phyloP scores from a whole-genome alignment of 208 protist genomes.

The Naegleria fowleri region DNA sequence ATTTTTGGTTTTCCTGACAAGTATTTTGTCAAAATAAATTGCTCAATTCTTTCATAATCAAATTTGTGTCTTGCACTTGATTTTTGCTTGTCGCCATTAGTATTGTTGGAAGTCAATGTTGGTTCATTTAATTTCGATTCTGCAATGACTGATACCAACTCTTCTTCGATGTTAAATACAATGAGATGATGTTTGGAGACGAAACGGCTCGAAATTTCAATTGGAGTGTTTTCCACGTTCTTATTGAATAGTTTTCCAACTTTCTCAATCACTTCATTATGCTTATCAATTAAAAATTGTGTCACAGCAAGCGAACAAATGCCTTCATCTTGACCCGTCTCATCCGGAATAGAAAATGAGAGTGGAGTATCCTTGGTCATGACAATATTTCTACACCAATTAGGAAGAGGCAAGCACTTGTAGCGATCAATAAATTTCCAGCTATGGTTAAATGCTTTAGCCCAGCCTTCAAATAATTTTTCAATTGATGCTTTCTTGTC shows the following conservation, averaged over 20 bases:
- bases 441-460: background rate
- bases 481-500: background rate
- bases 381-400: background rate
- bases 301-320: background rate
- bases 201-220: background rate
- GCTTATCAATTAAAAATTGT: background rate
- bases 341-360: background rate
- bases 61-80: background rate
- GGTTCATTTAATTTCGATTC: background rate
- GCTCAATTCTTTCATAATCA: conserved; percentile 11
- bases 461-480: background rate
- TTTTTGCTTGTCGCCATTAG: background rate
- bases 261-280: background rate
- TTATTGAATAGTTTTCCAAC: background rate
- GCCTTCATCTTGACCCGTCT: background rate
- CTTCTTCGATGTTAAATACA: background rate
- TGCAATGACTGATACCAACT: background rate
- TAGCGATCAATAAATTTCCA: conserved; percentile 1
- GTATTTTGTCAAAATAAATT: background rate
- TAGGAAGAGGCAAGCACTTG: background rate
- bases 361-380: background rate
- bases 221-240: background rate
- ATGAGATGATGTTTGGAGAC: background rate
- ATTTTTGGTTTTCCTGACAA: background rate
- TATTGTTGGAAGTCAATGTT: background rate